Base-by-base conservation (phyloP, 495 filamentous ascomycete species). In the Rhypophila decipiens region DNA sequence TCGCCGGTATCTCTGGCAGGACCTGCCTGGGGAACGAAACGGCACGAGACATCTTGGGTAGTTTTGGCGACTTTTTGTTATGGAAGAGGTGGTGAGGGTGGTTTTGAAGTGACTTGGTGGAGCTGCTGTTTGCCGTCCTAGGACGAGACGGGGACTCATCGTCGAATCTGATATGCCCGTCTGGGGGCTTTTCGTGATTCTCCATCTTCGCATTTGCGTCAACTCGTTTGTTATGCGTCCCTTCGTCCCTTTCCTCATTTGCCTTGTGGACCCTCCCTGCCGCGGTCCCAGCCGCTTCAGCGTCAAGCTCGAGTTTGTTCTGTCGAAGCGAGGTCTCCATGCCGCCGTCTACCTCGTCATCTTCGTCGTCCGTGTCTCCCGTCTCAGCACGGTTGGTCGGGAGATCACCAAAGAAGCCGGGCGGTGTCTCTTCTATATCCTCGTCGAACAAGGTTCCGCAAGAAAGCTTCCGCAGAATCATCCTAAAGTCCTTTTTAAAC, bases 401-500 rank as follows among this genome's bases (percentile, higher is more conserved):
- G 1, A 58, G 51, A 8, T 64, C 63, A 1, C 74, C 74, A 20
- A 75, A 56, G n/a, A 75, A 61, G 1, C 73, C 72, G 2, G 70
- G 63, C 0, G 70, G 56, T 0, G 44, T 36, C 29, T 69, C 54
- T 38, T 67, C 56, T 17, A 63, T 35, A 7, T 57, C 56, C 22
- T 64, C 60, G 2, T 46, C 18, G 11, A 71, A 72, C 13, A 70
- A 12, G 3, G 47, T 43, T 2, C 71, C 70, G 23, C 53, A 70
- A 0, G 69, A 72, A 10, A 72, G 10, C 11, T 40, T 57, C 10
- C 58, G 51, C 11, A 70, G 21, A 1, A 71, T 12, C 17, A 59
- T 51, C 45, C 69, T 72, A 4, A 68, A 29, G 5, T 72, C 68
- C 34, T 58, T 60, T 47, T 53, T 71, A 34, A 75, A 66, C 1